A percentile compares a stretch with the other conserved stretches of the same genome.
phyloP scores from a whole-genome alignment of 164 flowering plant species.

The Pachysandra terminalis region DNA sequence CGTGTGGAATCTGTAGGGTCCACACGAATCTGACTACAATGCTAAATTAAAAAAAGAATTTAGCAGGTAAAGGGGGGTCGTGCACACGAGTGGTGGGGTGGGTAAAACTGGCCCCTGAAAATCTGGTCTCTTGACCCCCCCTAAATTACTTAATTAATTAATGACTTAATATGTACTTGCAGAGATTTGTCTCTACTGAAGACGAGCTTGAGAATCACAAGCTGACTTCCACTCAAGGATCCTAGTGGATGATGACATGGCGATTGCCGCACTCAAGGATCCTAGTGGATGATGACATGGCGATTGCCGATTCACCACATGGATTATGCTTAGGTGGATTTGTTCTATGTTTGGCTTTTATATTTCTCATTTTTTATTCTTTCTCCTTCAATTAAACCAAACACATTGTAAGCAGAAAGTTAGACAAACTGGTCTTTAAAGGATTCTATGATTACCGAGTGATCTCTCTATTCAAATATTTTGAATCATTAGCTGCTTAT shows the following conservation, averaged over 20 bases:
- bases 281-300: slow-evolving; percentile 19
- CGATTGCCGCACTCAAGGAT: slow-evolving; percentile 21
- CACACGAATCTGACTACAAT: background rate
- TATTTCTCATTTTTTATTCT: background rate
- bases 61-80: no score
- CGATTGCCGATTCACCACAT: slow-evolving; percentile 16
- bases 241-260: slow-evolving; percentile 19
- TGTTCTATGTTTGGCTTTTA: background rate
- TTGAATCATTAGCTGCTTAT: no score
- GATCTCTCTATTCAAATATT: no score
- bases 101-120: slow-evolving; percentile 16
- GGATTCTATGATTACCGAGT: no score
- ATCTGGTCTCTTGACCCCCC: slow-evolving; percentile 4
- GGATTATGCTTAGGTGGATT: slow-evolving; percentile 23
- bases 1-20: slow-evolving; percentile 16
- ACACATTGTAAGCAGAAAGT: no score
- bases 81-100: slow-evolving; percentile 34
- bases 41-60: slow-evolving; percentile 6
- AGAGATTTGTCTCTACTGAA: slow-evolving; percentile 15
- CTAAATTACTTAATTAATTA: no score
- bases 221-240: slow-evolving; percentile 18
- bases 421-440: no score
- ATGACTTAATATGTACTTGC: slow-evolving; percentile 7
- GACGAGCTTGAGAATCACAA: slow-evolving; percentile 21
- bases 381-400: no score